Evolutionary conservation across 139 green algal genomes (phyloP).

Genomic region (Monoraphidium neglectum): DNA sequence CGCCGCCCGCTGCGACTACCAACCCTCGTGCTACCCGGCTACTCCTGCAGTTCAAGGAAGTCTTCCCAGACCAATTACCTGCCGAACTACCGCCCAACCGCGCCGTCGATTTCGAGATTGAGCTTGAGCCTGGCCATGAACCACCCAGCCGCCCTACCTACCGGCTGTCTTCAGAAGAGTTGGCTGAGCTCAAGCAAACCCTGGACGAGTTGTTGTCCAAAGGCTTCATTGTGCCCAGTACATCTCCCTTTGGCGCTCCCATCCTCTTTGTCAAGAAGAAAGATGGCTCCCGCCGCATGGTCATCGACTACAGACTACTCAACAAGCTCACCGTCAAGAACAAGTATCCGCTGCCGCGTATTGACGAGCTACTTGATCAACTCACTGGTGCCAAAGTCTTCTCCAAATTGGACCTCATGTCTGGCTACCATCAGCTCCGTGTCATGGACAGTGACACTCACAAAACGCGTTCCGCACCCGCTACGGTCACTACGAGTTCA

Average conservation of each 20-base stretch:
- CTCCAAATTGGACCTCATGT: constrained; percentile 9
- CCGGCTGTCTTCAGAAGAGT: neutral
- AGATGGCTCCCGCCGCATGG: constrained; percentile 45
- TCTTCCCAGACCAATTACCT: too few relatives aligned
- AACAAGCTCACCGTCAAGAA: constrained; percentile 65
- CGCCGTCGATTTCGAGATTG: neutral
- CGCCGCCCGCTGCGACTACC: constrained; percentile 39
- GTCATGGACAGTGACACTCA: constrained; percentile 16
- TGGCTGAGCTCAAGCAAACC: neutral
- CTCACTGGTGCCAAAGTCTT: constrained; percentile 12
- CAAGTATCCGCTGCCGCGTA: constrained; percentile 49
- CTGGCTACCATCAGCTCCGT: constrained; percentile 12
- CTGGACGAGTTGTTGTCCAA: neutral
- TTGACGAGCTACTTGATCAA: constrained; percentile 48
- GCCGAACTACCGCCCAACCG: neutral
- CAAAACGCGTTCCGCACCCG: constrained; percentile 40
- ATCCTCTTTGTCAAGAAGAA: constrained; percentile 69
- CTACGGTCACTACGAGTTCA: constrained; percentile 40
- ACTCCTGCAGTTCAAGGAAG: neutral
- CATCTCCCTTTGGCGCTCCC: constrained; percentile 34
- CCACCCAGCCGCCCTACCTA: neutral
- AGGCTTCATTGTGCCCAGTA: constrained; percentile 31
- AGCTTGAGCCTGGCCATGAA: constrained; percentile 4
- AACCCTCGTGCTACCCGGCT: constrained; percentile 22
- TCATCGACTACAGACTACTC: constrained; percentile 57